A percentile compares a stretch with the other conserved stretches of the same genome.
phyloP scores from a whole-genome alignment of 306 rosid genomes.

The Prosopis cineraria region DNA sequence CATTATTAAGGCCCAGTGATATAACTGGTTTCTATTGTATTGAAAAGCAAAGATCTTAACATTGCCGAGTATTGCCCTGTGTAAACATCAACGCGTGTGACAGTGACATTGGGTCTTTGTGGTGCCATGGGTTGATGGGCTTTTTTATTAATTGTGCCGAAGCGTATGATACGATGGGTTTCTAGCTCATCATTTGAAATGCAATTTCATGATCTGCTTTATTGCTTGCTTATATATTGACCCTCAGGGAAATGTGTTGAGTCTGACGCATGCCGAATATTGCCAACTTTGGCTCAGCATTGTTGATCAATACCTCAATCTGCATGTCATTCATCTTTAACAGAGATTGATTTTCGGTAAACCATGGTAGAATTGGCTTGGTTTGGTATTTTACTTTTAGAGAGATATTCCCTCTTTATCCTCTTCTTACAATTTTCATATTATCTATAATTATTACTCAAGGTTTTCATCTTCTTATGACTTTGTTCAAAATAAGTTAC shows the following conservation, averaged over 20 bases:
- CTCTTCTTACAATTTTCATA: neutral
- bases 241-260: neutral
- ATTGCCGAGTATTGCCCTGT: neutral
- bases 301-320: neutral
- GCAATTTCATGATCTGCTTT: neutral
- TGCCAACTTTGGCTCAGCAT: neutral
- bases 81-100: neutral
- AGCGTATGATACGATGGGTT: conserved; percentile 19
- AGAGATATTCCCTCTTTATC: neutral
- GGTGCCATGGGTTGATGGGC: neutral
- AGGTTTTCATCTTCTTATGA: too few relatives aligned
- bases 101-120: neutral
- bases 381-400: neutral
- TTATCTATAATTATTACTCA: neutral
- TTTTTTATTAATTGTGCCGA: neutral
- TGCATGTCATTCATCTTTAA: neutral
- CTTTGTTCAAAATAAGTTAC: neutral
- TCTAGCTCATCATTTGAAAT: neutral
- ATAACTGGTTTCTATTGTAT: neutral
- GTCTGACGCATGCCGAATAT: neutral
- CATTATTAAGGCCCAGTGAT: conserved; percentile 10
- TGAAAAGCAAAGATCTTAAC: neutral
- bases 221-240: neutral
- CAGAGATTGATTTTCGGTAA: neutral
- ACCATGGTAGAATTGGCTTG: neutral